Conservation (phyloP, 2,329 filamentous ascomycete genomes). For the Grosmannia huntii region DNA sequence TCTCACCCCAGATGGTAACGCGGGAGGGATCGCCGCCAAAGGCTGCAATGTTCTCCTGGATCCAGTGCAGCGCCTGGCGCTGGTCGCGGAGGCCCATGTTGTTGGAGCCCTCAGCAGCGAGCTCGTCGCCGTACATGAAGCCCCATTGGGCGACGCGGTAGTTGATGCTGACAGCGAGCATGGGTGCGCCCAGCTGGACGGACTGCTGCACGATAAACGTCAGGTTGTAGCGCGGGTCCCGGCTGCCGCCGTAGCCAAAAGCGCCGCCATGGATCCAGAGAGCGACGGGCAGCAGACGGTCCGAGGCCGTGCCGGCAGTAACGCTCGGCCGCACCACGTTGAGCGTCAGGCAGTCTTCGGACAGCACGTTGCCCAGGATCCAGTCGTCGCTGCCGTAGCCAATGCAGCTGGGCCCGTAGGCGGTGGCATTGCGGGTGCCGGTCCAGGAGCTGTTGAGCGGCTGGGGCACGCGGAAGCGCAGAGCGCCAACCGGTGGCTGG, state of each 20-base stretch:
- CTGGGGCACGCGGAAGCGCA: conserved; percentile 18
- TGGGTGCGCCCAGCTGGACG: conserved; percentile 27
- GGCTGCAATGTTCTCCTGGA: conserved; percentile 34
- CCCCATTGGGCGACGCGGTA: conserved; percentile 36
- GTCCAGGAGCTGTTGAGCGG: conserved; percentile 28
- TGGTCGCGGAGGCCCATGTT: conserved; percentile 41
- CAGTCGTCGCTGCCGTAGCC: conserved; percentile 29
- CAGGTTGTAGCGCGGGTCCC: conserved; percentile 44
- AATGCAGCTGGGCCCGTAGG: conserved; percentile 33
- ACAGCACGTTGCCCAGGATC: neutral
- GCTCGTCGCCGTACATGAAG: conserved; percentile 33
- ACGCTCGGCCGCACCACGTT: conserved; percentile 2
- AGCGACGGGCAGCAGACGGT: neutral
- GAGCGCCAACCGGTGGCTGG: conserved; percentile 15
- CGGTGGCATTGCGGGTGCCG: conserved; percentile 25
- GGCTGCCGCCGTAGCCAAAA: conserved; percentile 23
- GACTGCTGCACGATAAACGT: conserved; percentile 39
- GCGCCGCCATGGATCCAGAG: conserved; percentile 6
- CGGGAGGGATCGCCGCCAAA: conserved; percentile 34
- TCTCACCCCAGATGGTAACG: conserved; percentile 41
- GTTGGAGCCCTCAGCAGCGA: conserved; percentile 27
- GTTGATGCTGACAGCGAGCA: conserved; percentile 32
- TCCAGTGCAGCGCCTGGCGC: conserved; percentile 33
- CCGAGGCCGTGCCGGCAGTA: neutral
- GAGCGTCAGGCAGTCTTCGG: conserved; percentile 6